Percentiles rank a stretch among this genome's conserved stretches.
These are phyloP conservation scores for Plantago elongata DNA, from an alignment of 257 asterid species.

Conservation along the genomic window DNA sequence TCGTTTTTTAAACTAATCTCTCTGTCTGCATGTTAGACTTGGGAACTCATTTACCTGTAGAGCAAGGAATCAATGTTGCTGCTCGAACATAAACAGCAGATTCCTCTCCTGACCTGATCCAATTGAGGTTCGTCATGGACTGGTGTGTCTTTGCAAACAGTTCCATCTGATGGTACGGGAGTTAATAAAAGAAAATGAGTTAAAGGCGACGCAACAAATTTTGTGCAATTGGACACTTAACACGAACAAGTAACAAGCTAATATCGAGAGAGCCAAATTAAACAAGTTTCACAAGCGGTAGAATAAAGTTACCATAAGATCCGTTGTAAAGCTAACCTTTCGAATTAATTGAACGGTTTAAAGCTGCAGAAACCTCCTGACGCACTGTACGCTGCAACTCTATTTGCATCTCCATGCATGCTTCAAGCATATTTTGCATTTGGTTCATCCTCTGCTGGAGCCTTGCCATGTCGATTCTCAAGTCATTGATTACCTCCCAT, in stretches of 20 bases:
- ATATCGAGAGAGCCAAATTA: not conserved
- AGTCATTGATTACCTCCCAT: conserved; percentile 62
- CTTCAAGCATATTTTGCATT: conserved; percentile 81
- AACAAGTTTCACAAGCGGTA: not conserved
- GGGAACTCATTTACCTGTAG: conserved; percentile 53
- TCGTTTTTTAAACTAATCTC: not conserved
- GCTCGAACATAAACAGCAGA: conserved; percentile 68
- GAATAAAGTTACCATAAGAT: not conserved
- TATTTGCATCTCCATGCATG: conserved; percentile 85
- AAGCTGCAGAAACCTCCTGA: conserved; percentile 82
- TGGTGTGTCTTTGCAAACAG: conserved; percentile 26
- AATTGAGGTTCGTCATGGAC: conserved; percentile 43
- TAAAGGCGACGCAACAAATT: not conserved
- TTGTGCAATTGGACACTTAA: not conserved
- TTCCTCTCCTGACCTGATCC: conserved; percentile 73
- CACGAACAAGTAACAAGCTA: too few species aligned
- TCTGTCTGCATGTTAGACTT: not conserved
- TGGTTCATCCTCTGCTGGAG: conserved; percentile 73
- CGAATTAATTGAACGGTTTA: conserved; percentile 46
- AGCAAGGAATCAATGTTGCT: conserved; percentile 64
- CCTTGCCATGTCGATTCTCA: conserved; percentile 69
- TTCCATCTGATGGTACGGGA: conserved; percentile 26
- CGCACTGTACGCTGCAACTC: conserved; percentile 68
- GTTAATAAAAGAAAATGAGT: too few species aligned
- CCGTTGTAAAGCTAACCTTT: conserved; percentile 33